Percentiles rank a stretch among this genome's conserved stretches.
Conservation (phyloP, 1,284 basidiomycete genomes). For the Pseudozyma thailandica region DNA sequence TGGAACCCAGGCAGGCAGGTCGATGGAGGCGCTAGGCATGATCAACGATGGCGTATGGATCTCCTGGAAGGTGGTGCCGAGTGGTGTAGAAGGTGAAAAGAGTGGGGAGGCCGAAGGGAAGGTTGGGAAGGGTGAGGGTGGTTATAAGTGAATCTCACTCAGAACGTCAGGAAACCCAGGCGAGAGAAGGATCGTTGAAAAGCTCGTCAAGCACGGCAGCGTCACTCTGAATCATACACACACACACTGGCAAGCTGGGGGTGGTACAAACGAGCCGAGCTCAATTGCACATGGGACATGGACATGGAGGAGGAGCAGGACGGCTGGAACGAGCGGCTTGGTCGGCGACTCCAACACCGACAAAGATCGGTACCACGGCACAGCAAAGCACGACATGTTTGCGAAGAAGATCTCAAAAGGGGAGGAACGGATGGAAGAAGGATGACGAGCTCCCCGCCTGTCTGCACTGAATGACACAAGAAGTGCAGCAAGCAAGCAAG, state of each 20-base stretch:
- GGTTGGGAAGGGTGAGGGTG: not conserved
- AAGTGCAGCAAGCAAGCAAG: not conserved
- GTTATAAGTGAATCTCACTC: conserved; percentile 3
- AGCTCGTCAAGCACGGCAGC: conserved; percentile 1
- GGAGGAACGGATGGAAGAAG: not conserved
- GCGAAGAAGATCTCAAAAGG: not conserved
- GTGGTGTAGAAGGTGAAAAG: not conserved
- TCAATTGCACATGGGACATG: not conserved
- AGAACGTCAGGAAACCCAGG: too few species aligned
- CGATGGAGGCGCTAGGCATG: conserved; percentile 13
- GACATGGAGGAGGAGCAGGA: not conserved
- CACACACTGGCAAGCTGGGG: too few species aligned
- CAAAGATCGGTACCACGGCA: not conserved
- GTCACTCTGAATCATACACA: not conserved
- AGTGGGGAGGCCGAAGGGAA: not conserved
- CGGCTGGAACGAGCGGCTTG: conserved; percentile 11
- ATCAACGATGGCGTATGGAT: not conserved
- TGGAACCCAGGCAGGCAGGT: conserved; percentile 57
- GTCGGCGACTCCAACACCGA: conserved; percentile 7
- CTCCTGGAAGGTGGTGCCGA: not conserved
- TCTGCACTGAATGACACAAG: not conserved
- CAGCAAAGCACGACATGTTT: conserved; percentile 1
- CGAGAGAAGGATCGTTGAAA: too few species aligned
- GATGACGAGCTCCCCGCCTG: not conserved
- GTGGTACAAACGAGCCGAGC: too few species aligned